Base-by-base conservation (phyloP, 306 rosid genomes). In the Hylodesmum podocarpum region DNA sequence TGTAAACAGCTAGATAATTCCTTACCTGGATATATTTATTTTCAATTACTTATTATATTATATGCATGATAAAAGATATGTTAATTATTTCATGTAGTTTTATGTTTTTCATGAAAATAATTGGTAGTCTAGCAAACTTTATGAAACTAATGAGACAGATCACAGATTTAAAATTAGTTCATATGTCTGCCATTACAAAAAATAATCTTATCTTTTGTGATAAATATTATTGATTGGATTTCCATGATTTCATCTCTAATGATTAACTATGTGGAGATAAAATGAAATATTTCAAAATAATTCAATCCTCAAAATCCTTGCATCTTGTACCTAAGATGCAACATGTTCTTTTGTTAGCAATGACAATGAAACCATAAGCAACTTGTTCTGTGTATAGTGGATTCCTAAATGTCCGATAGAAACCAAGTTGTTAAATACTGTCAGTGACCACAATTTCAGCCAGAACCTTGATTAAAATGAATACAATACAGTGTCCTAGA, bases 1-100 rank as follows among this genome's bases (percentile, higher is more conserved):
- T 80, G 70, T 33, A 5, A 16, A 49, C 28, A 72, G 78, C 47
- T 63, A 21, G 47, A 15, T 33, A 33, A n/a, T 62, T 72, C 51
- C 0, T 50, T 19, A 44, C 18, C 78, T 7, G 29, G 12, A 55
- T 27, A 51, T 8, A 28, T 53, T 62, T 41, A 27, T 16, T 33
- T 15, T 19, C 22, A 70, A 24, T 78, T 70, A 57, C 44, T 37
- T 37, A 4, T 53, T 49, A 25, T 12, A 22, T 24, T 25, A 39
- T 33, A 18, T 36, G 25, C n/a, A 14, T 67, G 49, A 43, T 55
- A 9, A 31, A 67, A 34, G 0, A 3, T 11, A 12, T 28, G 22
- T 39, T 29, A 78, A 6, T 6, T 21, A 43, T 43, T 41, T n/a
- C 37, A 54, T 28, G 29, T 0, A 41, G 31, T 31, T 61, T 39